Evolutionary conservation across 1,284 basidiomycete genomes (phyloP).

Genomic region (Boletus smithii): DNA sequence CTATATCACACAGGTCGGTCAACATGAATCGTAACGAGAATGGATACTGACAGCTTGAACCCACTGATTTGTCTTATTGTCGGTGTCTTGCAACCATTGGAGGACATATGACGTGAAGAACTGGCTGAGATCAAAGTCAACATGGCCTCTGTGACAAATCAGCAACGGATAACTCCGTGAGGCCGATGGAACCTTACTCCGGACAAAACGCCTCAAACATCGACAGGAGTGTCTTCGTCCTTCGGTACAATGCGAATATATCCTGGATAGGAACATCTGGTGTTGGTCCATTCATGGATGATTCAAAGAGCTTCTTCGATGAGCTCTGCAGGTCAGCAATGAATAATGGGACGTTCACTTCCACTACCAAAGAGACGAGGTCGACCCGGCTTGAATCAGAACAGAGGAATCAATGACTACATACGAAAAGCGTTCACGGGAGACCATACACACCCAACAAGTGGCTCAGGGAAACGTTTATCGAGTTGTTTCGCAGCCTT

Average conservation of each 20-base stretch:
- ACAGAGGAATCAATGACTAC: constrained; percentile 10
- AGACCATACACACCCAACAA: constrained; percentile 62
- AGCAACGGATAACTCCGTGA: constrained; percentile 4
- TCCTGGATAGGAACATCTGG: constrained; percentile 84
- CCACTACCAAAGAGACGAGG: constrained; percentile 74
- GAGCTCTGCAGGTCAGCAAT: constrained; percentile 74
- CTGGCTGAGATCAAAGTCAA: constrained; percentile 64
- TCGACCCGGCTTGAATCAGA: constrained; percentile 60
- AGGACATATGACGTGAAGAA: constrained; percentile 90
- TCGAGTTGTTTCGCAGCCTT: constrained; percentile 80
- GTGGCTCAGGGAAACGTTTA: constrained; percentile 79
- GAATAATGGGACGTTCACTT: constrained; percentile 71
- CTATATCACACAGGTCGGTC: constrained; percentile 35
- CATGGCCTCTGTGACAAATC: constrained; percentile 38
- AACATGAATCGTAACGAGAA: background rate
- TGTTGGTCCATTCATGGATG: constrained; percentile 74
- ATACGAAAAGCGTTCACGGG: background rate
- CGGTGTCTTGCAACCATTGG: constrained; percentile 88
- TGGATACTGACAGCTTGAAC: constrained; percentile 72
- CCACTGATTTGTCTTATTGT: constrained; percentile 91
- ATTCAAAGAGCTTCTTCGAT: constrained; percentile 68
- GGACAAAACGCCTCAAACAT: constrained; percentile 84
- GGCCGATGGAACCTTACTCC: constrained; percentile 46
- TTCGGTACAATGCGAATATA: constrained; percentile 81
- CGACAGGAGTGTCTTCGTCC: constrained; percentile 66